A percentile compares a stretch with the other conserved stretches of the same genome.
Conservation (phyloP, 768 basidiomycete species). For the Kwoniella dendrophila region DNA sequence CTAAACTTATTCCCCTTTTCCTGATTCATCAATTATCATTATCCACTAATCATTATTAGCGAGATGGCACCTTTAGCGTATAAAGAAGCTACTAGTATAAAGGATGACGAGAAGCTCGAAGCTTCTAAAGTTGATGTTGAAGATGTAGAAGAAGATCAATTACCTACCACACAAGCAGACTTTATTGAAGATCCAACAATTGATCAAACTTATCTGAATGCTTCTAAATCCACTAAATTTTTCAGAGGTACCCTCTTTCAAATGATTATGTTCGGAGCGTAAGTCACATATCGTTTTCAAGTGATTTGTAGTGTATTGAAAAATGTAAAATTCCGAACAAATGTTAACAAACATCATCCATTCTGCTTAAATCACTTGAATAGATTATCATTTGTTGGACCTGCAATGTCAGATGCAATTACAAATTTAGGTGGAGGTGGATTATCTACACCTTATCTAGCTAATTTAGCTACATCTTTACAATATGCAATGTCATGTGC, state of each 20-base stretch:
- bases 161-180: background rate
- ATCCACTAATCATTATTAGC: no score
- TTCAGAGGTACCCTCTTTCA: conserved; percentile 11
- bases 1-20: no score
- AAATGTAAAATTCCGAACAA: no score
- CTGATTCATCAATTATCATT: no score
- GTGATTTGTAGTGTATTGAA: no score
- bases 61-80: no score
- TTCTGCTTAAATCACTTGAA: no score
- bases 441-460: conserved; percentile 19
- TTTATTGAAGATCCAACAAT: background rate
- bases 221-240: conserved; percentile 9
- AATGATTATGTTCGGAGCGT: conserved; percentile 25
- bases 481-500: conserved; percentile 18
- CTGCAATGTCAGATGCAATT: conserved; percentile 31
- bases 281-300: background rate
- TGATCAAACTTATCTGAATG: conserved; percentile 18
- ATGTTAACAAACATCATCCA: background rate
- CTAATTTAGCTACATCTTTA: conserved; percentile 16
- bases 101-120: background rate
- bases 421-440: conserved; percentile 36
- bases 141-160: background rate
- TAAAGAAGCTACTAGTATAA: no score
- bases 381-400: conserved; percentile 18
- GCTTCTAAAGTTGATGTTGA: background rate